Conservation (phyloP, 495 filamentous ascomycete species). For the Xylaria sp. region DNA sequence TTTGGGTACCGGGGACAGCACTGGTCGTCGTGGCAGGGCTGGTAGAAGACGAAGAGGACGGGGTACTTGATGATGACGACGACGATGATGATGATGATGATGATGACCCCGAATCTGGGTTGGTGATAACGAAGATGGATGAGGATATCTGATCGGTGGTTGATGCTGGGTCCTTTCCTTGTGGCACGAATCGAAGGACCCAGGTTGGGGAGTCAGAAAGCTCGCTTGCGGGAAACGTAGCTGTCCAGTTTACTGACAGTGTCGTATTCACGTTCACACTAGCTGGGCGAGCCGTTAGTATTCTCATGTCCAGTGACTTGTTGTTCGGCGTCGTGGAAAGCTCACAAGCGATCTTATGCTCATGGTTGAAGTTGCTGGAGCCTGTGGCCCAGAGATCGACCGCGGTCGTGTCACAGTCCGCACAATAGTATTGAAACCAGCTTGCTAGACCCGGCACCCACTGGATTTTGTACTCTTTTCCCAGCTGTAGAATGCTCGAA, state of each 20-base stretch:
- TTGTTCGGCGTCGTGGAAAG: not conserved
- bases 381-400: not conserved
- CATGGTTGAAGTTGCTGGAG: not conserved
- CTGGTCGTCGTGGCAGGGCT: not conserved
- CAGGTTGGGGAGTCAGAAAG: not conserved
- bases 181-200: not conserved
- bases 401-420: not conserved
- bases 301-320: not conserved
- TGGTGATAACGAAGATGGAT: not conserved
- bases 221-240: not conserved
- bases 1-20: not conserved
- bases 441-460: not conserved
- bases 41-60: not conserved
- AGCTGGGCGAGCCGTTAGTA: not conserved
- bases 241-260: not conserved
- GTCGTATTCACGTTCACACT: not conserved
- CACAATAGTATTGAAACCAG: conserved; percentile 1
- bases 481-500: not conserved
- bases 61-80: not conserved
- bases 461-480: not conserved
- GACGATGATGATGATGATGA: not conserved
- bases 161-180: not conserved
- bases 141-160: not conserved
- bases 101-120: not conserved
- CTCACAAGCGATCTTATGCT: not conserved